Evolutionary conservation across 176 grass and related monocot species (phyloP).

Genomic region (Oropetium thomaeum): DNA sequence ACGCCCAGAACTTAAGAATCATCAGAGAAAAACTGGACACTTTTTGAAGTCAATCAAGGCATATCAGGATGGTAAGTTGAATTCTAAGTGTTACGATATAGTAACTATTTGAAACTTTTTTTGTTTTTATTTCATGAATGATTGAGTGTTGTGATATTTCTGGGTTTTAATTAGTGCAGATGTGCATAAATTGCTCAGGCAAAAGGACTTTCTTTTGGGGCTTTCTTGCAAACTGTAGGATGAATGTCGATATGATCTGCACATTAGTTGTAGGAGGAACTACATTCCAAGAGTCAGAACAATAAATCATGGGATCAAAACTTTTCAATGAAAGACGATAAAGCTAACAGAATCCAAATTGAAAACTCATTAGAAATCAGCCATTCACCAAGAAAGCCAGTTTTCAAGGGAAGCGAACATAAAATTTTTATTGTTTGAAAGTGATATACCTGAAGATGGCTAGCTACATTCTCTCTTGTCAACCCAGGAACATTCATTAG

Average conservation of each 20-base stretch:
- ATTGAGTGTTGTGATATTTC: not conserved
- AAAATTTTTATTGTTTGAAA: not conserved
- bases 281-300: not conserved
- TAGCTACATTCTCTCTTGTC: constrained; percentile 98
- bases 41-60: not conserved
- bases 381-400: not conserved
- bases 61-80: constrained; percentile 21
- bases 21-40: constrained; percentile 2
- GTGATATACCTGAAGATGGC: constrained; percentile 93
- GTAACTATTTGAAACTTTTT: not conserved
- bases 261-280: not conserved
- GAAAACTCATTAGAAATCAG: not conserved
- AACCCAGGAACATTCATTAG: constrained; percentile 93
- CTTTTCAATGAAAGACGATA: constrained; percentile 16
- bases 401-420: not conserved
- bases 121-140: not conserved
- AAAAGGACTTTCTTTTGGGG: not conserved
- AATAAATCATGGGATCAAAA: not conserved
- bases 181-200: not conserved
- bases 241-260: constrained; percentile 1
- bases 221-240: not conserved
- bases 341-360: not conserved
- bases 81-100: constrained; percentile 23
- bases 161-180: not conserved
- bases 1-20: not conserved